Base-by-base conservation (phyloP, 1,139 yeast genomes). In the Arxiozyma slooffiae region DNA sequence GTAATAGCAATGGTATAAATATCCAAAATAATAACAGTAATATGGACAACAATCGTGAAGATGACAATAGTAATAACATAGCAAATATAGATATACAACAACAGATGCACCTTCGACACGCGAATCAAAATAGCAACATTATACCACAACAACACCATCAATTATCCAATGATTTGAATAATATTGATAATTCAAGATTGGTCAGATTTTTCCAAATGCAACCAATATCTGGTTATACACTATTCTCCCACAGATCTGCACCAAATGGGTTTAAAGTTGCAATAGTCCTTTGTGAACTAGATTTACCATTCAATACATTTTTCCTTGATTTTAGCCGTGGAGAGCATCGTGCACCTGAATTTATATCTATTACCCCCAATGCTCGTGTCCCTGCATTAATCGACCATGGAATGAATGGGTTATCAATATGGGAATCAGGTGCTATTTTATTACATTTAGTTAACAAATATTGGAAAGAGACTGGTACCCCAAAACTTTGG, bases 191-290 rank as follows among this genome's bases (percentile, higher is more conserved):
- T 57, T 50, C 79, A 73, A 74, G 95, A 59, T 81, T 89, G 52
- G 77, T 87, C 26, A 78, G 78, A 55, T 88, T 87, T 66, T 83
- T 88, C 65, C 81, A 78, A 57, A 81, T 84, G 59, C 86, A 83
- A 56, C 96, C 96, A 4, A 71, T 79, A 21, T 87, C 83, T 56
- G 97, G 97, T 2, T 87, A 79, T 67, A 87, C 96, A 2, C 73
- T 90, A 48, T 88, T 90, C 63, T 82, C 94, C 21, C 97, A 90
- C 68, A 73, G 96, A 61, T 85, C 95, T 9, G 97, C 97, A 1
- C 97, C 97, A 30, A 90, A 90, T 68, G 97, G 97, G 8, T 92
- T 89, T 76, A 90, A 90, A 68, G 96, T 92, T 21, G 96, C 97
- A 21, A 89, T 89, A 48, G 85, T 89, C 43, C 74, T 92, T 54